Percentiles rank a stretch among this genome's conserved stretches.
Conservation (phyloP, 1,284 basidiomycete genomes). For the Albatrellus sp. region DNA sequence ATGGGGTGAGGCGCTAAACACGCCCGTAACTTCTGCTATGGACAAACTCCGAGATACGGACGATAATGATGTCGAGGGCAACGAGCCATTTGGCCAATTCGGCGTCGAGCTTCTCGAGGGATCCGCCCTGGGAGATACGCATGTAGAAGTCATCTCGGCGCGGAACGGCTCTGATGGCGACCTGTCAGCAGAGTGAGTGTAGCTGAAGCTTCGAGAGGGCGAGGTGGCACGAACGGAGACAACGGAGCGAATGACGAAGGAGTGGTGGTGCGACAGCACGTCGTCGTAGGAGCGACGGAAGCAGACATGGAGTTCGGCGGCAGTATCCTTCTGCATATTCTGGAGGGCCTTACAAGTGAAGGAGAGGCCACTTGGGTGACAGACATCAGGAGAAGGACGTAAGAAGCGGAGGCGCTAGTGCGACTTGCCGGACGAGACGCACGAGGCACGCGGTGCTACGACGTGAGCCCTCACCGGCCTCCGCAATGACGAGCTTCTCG, state of each 20-base stretch:
- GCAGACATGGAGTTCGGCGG: conserved; percentile 66
- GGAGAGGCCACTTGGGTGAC: conserved; percentile 46
- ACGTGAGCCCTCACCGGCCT: conserved; percentile 33
- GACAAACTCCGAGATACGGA: conserved; percentile 56
- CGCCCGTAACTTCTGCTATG: conserved; percentile 54
- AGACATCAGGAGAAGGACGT: conserved; percentile 32
- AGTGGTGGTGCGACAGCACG: conserved; percentile 75
- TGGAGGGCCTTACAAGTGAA: conserved; percentile 78
- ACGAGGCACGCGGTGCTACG: conserved; percentile 51
- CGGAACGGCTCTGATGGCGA: conserved; percentile 91
- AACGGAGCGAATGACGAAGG: conserved; percentile 73
- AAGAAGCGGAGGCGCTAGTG: conserved; percentile 2
- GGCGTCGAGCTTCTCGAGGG: conserved; percentile 57
- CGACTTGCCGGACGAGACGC: conserved; percentile 65
- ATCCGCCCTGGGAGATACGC: conserved; percentile 76
- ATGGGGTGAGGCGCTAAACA: conserved; percentile 33
- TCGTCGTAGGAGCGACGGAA: conserved; percentile 84
- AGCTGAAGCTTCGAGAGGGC: background rate
- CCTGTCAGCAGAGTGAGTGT: conserved; percentile 29
- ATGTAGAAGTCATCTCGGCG: conserved; percentile 78
- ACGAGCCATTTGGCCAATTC: conserved; percentile 75
- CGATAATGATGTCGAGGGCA: conserved; percentile 64
- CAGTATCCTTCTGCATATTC: conserved; percentile 58
- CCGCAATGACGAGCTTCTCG: conserved; percentile 65
- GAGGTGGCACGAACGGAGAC: conserved; percentile 54